phyloP scores from a whole-genome alignment of 2,329 filamentous ascomycete species.

The Sordariomycetes sp. region DNA sequence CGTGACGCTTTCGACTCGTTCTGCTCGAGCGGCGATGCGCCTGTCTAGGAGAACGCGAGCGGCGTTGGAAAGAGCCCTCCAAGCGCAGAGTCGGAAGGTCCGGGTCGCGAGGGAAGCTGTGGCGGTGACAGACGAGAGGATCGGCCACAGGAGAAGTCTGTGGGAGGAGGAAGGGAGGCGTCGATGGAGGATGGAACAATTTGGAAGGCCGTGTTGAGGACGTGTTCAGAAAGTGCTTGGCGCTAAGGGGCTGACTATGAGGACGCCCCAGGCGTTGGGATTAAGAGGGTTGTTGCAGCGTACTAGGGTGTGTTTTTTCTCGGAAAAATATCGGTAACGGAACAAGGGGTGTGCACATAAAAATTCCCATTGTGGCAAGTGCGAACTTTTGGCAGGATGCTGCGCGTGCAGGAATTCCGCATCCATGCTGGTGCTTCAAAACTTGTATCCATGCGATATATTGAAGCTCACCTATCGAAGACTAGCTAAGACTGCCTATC shows the following conservation, averaged over 20 bases:
- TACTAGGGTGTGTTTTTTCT: background rate
- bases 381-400: background rate
- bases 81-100: background rate
- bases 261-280: background rate
- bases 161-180: background rate
- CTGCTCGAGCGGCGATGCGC: background rate
- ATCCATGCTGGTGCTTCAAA: background rate
- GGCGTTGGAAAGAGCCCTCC: background rate
- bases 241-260: background rate
- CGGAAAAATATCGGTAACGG: background rate
- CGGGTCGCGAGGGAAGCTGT: background rate
- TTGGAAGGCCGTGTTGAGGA: background rate
- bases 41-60: background rate
- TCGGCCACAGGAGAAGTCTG: background rate
- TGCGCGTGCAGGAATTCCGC: background rate
- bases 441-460: too few relatives aligned
- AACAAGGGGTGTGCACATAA: background rate
- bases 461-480: background rate
- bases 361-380: background rate
- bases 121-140: background rate
- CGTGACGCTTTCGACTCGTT: background rate
- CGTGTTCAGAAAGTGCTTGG: constrained; percentile 5
- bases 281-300: background rate
- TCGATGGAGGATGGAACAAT: background rate
- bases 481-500: too few relatives aligned